Evolutionary conservation across 1,284 basidiomycete species (phyloP).

Genomic region (Tylopilus sp.): DNA sequence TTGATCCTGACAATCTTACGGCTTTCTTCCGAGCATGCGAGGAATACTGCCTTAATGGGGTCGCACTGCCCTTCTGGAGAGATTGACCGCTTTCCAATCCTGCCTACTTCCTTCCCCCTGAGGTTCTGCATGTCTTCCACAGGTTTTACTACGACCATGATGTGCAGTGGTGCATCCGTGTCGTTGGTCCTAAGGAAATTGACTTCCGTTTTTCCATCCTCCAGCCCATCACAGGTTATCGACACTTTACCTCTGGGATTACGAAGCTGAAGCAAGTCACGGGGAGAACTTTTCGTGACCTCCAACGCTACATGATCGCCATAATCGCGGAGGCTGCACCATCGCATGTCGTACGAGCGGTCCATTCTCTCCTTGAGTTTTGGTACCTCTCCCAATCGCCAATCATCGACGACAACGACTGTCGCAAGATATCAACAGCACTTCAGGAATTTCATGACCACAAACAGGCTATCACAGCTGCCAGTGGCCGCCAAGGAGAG

Average conservation of each 20-base stretch:
- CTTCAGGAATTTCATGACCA: constrained; percentile 17
- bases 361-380: constrained; percentile 4
- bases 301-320: background rate
- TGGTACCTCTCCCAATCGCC: no score
- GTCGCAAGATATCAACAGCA: no score
- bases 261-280: constrained; percentile 4
- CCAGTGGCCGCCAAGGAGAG: background rate
- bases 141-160: no score
- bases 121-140: no score
- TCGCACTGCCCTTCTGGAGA: no score
- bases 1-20: background rate
- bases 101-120: no score
- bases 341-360: background rate
- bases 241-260: background rate
- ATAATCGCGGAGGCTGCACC: background rate
- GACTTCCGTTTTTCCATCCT: constrained; percentile 6
- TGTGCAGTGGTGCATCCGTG: no score
- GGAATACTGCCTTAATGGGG: constrained; percentile 5
- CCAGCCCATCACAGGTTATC: background rate
- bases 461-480: constrained; percentile 3
- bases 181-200: no score
- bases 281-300: background rate
- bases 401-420: no score
- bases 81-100: no score
- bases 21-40: constrained; percentile 1